These are phyloP conservation scores for Russula sp. DNA, from an alignment of 768 basidiomycete species.

Conservation along the genomic window DNA sequence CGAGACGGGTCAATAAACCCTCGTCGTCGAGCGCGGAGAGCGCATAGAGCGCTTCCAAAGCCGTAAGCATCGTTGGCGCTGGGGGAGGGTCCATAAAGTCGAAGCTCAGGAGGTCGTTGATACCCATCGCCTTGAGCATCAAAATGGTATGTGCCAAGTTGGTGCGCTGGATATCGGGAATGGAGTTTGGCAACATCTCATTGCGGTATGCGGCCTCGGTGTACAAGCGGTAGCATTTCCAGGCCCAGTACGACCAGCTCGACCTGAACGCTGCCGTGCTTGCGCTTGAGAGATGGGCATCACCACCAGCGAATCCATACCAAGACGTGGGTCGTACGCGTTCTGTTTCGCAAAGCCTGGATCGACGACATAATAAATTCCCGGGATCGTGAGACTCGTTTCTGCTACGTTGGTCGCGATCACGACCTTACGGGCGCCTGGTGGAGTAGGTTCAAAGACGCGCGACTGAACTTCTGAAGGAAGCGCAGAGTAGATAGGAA, in stretches of 20 bases:
- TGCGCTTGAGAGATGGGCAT: conserved; percentile 99
- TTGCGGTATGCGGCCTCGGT: conserved; percentile 98
- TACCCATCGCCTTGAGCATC: conserved; percentile 97
- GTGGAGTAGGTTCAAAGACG: conserved; percentile 97
- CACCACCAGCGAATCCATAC: conserved; percentile 98
- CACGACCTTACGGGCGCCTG: conserved; percentile 97
- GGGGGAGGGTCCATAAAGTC: conserved; percentile 99
- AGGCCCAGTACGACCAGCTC: conserved; percentile 96
- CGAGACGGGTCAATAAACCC: conserved; percentile 88
- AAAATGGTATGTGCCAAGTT: conserved; percentile 92
- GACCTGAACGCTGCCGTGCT: conserved; percentile 91
- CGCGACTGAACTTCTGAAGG: conserved; percentile 97
- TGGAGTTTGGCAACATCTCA: conserved; percentile 97
- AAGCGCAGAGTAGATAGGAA: conserved; percentile 96
- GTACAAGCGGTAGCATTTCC: conserved; percentile 98
- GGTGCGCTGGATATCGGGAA: conserved; percentile 96
- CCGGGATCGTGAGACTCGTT: conserved; percentile 96
- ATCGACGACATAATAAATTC: conserved; percentile 98
- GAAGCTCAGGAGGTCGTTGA: conserved; percentile 96
- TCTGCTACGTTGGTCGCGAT: conserved; percentile 99
- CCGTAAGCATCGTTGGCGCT: conserved; percentile 94
- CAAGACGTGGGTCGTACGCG: conserved; percentile 93
- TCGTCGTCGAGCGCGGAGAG: conserved; percentile 96
- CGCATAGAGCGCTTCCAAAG: conserved; percentile 90
- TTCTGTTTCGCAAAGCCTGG: conserved; percentile 99